phyloP scores from a whole-genome alignment of 345 rosid genomes.

The Syzygium jambos region DNA sequence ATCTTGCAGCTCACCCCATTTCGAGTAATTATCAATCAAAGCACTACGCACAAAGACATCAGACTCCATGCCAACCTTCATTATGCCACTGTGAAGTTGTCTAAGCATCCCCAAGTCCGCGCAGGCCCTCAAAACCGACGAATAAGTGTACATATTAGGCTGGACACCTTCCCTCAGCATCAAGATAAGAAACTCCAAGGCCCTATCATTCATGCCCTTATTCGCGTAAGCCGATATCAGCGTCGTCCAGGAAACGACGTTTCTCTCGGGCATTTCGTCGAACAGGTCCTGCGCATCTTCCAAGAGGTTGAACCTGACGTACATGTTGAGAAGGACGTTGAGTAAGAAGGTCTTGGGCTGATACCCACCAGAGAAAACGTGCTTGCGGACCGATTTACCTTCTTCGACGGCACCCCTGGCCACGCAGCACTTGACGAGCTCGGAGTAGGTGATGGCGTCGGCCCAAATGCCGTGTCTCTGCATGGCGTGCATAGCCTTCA shows the following conservation, averaged over 20 bases:
- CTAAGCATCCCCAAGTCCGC: slow-evolving; percentile 22
- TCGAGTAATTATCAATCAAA: slow-evolving; percentile 56
- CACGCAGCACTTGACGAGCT: slow-evolving; percentile 52
- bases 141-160: slow-evolving; percentile 60
- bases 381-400: slow-evolving; percentile 38
- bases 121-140: slow-evolving; percentile 55
- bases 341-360: slow-evolving; percentile 36
- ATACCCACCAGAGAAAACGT: slow-evolving; percentile 33
- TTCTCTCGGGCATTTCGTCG: slow-evolving; percentile 24
- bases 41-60: slow-evolving; percentile 67
- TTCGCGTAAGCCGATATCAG: slow-evolving; percentile 52
- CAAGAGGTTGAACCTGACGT: slow-evolving; percentile 42
- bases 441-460: slow-evolving; percentile 36
- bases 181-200: slow-evolving; percentile 20
- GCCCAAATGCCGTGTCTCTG: slow-evolving; percentile 40
- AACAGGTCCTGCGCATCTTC: slow-evolving; percentile 25
- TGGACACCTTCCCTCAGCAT: slow-evolving; percentile 51
- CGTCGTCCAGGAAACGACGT: slow-evolving; percentile 65
- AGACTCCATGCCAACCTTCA: slow-evolving; percentile 52
- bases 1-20: slow-evolving; percentile 31
- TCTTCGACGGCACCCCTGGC: slow-evolving; percentile 34
- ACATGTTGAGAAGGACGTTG: slow-evolving; percentile 40
- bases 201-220: slow-evolving; percentile 9
- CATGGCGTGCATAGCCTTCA: slow-evolving; percentile 41
- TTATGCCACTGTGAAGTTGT: slow-evolving; percentile 45